Conservation (phyloP, 2,329 filamentous ascomycete genomes). For the Eurotiales sp. region DNA sequence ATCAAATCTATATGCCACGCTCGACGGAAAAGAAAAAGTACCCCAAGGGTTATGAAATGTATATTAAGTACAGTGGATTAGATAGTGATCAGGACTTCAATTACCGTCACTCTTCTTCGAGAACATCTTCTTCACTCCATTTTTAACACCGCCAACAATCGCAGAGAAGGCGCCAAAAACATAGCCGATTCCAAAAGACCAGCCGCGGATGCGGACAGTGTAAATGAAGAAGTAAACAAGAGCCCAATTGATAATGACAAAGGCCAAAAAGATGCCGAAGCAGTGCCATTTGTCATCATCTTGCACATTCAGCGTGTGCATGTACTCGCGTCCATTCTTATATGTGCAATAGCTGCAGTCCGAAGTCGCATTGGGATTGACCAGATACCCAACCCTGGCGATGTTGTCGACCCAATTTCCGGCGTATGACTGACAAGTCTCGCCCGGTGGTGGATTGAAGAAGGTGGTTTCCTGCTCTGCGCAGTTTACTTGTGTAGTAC, state of each 20-base stretch:
- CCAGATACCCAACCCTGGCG: conserved; percentile 57
- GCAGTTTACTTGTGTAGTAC: conserved; percentile 48
- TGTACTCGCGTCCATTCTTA: conserved; percentile 61
- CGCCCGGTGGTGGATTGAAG: conserved; percentile 62
- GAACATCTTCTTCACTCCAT: conserved; percentile 8
- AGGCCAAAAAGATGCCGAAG: conserved; percentile 70
- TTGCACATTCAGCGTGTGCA: conserved; percentile 55
- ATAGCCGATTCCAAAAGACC: conserved; percentile 64
- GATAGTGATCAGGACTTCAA: not conserved
- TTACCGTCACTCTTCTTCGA: not conserved
- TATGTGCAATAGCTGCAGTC: conserved; percentile 71
- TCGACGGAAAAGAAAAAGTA: not conserved
- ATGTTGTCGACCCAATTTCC: conserved; percentile 36
- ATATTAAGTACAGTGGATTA: not conserved
- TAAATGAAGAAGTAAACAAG: conserved; percentile 76
- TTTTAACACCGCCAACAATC: conserved; percentile 31
- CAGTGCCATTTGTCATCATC: conserved; percentile 64
- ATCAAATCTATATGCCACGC: not conserved
- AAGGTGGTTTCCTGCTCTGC: conserved; percentile 55
- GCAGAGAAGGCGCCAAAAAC: conserved; percentile 51
- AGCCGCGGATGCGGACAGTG: conserved; percentile 65
- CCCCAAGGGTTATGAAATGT: too few relatives aligned
- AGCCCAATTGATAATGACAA: conserved; percentile 66
- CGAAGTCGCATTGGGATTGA: conserved; percentile 55
- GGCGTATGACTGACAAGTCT: conserved; percentile 65